Conservation (phyloP, 805 yeast species). For the Pichia nanzhaoensis region DNA sequence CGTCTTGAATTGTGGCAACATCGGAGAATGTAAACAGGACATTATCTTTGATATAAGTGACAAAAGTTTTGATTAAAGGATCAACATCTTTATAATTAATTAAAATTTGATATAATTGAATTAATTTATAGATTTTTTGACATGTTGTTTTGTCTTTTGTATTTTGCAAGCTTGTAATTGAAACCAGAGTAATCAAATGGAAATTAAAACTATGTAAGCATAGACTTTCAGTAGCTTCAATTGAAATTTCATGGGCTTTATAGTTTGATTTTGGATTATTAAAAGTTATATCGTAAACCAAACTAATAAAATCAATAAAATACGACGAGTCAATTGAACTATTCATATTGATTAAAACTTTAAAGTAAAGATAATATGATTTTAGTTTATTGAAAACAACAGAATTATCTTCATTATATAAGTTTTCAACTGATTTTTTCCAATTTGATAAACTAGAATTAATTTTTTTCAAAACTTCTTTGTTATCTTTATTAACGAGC, state of each 20-base stretch:
- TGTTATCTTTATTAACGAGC: slow-evolving; percentile 15
- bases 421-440: slow-evolving; percentile 17
- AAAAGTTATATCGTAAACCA: slow-evolving; percentile 22
- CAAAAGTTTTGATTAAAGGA: slow-evolving; percentile 17
- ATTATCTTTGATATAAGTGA: slow-evolving; percentile 18
- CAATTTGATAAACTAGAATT: slow-evolving; percentile 25
- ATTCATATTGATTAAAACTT: slow-evolving; percentile 21
- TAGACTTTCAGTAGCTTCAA: slow-evolving; percentile 22
- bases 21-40: slow-evolving; percentile 12
- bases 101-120: slow-evolving; percentile 23
- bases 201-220: slow-evolving; percentile 29
- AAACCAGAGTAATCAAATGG: slow-evolving; percentile 24
- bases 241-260: slow-evolving; percentile 15
- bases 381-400: slow-evolving; percentile 24
- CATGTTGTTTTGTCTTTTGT: slow-evolving; percentile 12
- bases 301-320: slow-evolving; percentile 18
- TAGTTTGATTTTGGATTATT: slow-evolving; percentile 10
- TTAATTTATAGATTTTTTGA: slow-evolving; percentile 15
- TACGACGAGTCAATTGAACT: slow-evolving; percentile 15
- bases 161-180: slow-evolving; percentile 21
- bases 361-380: slow-evolving; percentile 27
- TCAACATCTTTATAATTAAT: slow-evolving; percentile 20
- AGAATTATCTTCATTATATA: slow-evolving; percentile 21
- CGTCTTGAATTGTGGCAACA: slow-evolving; percentile 13
- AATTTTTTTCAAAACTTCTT: slow-evolving; percentile 15